Base-by-base conservation (phyloP, 148 eudicot species). In the Chenopodium formosanum region DNA sequence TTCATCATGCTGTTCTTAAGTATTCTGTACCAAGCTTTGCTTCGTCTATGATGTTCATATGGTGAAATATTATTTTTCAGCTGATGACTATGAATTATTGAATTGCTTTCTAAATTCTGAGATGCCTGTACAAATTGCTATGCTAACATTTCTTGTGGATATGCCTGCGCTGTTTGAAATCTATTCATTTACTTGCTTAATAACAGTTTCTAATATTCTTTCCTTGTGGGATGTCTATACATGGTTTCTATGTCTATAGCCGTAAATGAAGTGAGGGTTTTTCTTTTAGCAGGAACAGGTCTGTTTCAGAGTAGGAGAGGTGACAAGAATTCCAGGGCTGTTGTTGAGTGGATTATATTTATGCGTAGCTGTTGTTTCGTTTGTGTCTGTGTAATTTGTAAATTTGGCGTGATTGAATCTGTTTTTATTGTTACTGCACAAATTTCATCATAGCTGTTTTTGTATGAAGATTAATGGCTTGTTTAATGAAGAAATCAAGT, bases 1-100 rank as follows among this genome's bases (percentile, higher is more conserved):
- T 83, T 71, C 96, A 56, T 46, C 93, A 47, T 94, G 99, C 87
- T 96, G 97, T 85, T 80, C 97, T 75, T 93, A 88, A 86, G 76
- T 32, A 81, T 64, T 80, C 74, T 77, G 69, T 37, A 34, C 13
- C n/a, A 11, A 23, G 25, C 76, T 56, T 63, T 68, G 31, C 60
- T 81, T 80, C 80, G 22, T 46, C 82, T 85, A 82, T n/a, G 79
- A 74, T 78, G 52, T 23, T 23, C 44, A 25, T 46, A 22, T 71
- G 70, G 62, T 74, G 70, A 74, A 73, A 19, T 23, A 58, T 79
- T 37, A 1, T 73, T 72, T 73, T 79, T 10, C 53, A 74, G 50
- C 67, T 67, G 78, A 60, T 66, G 62, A 53, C 67, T 73, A 27
- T 56, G 78, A 64, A 66, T 23, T 75, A 32, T 63, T 53, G 78